Evolutionary conservation across 2,329 filamentous ascomycete species (phyloP), one percentile per base, ranked within the genome.

Genomic region (Epichloe hybrida): DNA sequence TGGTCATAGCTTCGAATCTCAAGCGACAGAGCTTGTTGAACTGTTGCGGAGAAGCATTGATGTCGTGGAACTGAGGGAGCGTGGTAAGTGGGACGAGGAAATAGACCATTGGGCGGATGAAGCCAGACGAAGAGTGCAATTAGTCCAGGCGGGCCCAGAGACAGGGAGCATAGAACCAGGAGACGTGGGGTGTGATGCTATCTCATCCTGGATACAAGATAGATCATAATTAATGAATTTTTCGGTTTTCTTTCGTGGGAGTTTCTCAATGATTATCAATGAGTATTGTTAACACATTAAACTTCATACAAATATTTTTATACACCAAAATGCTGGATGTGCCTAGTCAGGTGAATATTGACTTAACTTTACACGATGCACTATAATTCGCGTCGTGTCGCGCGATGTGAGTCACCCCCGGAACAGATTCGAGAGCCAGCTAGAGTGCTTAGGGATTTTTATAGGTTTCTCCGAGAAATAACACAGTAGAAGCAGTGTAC

Each of bases 1-100:
- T 4, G 64, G 65, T 8, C 72, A 79, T 59, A 72, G 61, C 15
- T 74, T 77, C 51, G 59, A 62, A 39, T 55, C 61, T 1, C 76
- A 79, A 59, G 73, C 76, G 0, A 50, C 57, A 3, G 72, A 75
- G 58, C 60, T 80, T n/a, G 67, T 66, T 0, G 58, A 61, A 15
- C 57, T 75, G 52, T 77, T 79, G 72, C 66, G 69, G 37, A 66
- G 69, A 42, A 77, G 75, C 56, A 57, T 79, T 20, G 63, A 71
- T 27, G 69, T 66, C 57, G 40, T 69, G 3, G 75, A 79, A 60
- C 56, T 73, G 15, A 69, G 66, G 52, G 65, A 72, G 54, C 64
- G 69, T 20, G 59, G 55, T 48, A 61, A 58, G 37, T 72, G 69
- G 69, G 72, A 74, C 51, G 61, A 67, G 1, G 64, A 72, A 4